Conservation (phyloP, 257 asterid genomes). For the Scutellaria baicalensis region DNA sequence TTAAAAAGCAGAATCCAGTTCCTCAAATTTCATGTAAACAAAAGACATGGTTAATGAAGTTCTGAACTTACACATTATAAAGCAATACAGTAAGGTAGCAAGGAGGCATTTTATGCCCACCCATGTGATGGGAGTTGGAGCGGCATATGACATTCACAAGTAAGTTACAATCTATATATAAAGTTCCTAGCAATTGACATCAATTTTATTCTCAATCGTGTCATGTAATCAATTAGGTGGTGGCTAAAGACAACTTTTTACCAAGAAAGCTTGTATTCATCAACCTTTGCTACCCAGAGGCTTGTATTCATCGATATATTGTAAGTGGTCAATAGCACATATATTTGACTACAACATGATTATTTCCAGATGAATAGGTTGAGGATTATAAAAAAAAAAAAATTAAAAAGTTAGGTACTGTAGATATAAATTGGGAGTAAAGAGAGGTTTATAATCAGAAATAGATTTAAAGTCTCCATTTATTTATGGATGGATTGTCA, state of each 20-base stretch:
- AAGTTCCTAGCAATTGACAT: neutral
- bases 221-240: neutral
- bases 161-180: neutral
- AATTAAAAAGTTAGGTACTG: no score
- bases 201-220: neutral
- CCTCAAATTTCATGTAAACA: neutral
- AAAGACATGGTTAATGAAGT: neutral
- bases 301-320: no score
- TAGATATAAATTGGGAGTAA: no score
- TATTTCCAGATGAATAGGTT: no score
- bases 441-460: no score
- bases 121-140: neutral
- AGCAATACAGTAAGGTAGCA: neutral
- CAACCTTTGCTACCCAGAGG: no score
- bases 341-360: no score
- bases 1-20: neutral
- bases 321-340: no score
- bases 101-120: neutral
- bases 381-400: no score
- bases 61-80: neutral
- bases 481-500: neutral
- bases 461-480: neutral
- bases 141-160: neutral
- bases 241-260: neutral
- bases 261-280: no score